phyloP scores from a whole-genome alignment of 2,329 filamentous ascomycete genomes.

The Calonectria fujianensis region DNA sequence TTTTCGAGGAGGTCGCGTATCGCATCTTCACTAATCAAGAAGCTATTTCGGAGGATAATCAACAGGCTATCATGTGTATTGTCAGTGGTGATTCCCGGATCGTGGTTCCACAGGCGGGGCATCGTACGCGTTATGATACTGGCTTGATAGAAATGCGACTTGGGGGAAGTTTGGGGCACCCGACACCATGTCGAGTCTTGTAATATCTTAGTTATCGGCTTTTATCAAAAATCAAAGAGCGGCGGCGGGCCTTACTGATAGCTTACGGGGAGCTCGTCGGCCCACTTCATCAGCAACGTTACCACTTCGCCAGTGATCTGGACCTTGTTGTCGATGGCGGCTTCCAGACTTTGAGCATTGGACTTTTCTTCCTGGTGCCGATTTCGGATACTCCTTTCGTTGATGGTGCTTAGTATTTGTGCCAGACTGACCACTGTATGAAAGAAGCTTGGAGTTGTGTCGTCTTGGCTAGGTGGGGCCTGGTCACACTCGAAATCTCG shows the following conservation, averaged over 20 bases:
- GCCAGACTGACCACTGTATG: slow-evolving; percentile 11
- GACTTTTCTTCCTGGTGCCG: slow-evolving; percentile 1
- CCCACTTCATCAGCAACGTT: not conserved
- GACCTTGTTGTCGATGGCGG: slow-evolving; percentile 21
- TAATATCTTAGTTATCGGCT: not conserved
- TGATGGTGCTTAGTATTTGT: not conserved
- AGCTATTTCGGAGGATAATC: slow-evolving; percentile 4
- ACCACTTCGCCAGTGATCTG: slow-evolving; percentile 11
- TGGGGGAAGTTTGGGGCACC: not conserved
- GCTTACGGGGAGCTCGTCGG: not conserved
- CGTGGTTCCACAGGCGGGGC: too few relatives aligned
- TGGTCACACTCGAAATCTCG: not conserved
- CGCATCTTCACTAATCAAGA: not conserved
- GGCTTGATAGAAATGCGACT: not conserved
- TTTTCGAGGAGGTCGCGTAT: not conserved
- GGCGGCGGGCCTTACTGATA: not conserved
- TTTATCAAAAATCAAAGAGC: not conserved
- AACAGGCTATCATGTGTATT: not conserved
- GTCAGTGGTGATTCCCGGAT: too few relatives aligned
- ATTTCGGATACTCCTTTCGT: not conserved
- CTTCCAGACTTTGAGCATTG: not conserved
- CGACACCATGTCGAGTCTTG: not conserved
- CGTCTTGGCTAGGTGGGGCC: not conserved
- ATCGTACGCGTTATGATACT: not conserved
- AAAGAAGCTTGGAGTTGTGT: not conserved